Evolutionary conservation across 257 asterid species (phyloP), one percentile per base, ranked within the genome.

Genomic region (Solanum ahanhuiri): DNA sequence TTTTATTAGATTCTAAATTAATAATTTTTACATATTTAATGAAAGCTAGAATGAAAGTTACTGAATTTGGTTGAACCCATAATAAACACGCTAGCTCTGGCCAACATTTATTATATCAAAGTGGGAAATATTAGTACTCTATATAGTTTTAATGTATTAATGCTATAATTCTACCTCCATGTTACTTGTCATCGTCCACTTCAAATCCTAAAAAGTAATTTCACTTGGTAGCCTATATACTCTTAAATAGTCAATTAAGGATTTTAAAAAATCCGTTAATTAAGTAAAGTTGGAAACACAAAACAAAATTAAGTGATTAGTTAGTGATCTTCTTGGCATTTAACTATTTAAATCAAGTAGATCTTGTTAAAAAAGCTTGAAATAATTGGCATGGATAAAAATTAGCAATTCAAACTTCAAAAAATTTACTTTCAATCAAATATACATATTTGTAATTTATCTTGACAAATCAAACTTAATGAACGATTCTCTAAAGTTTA

Each of bases 31-130:
- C 8, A 54, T 54, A 6, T 54, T 54, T 4, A 54, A 54, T 6
- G 3, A 54, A 54, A 54, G 0, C 0, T 54, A 6, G 3, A 54
- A 54, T 17, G 0, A 54, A 18, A 54, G 9, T 54, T 54, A 54
- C 1, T 54, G 2, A 54, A 17, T 54, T 17, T 10, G 23, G 1
- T 54, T 54, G 2, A 54, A 18, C 10, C 10, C 10, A 0, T 54
- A 54, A 54, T 17, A 14, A 54, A 0, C 4, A 18, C 10, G 0
- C 0, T 54, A 18, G 23, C 63, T 18, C 0, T 6, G 23, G 10
- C 9, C 64, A 54, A 18, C 23, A 6, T 0, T 54, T 18, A 18
- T 2, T 54, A 18, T 20, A 18, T 7, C 23, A 54, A 54, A 18
- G 0, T 54, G 64, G 10, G 0, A 54, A 54, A 54, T 20, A 7